Evolutionary conservation across 2,329 filamentous ascomycete species (phyloP), one percentile per base, ranked within the genome.

Genomic region (Penicillium sp.): DNA sequence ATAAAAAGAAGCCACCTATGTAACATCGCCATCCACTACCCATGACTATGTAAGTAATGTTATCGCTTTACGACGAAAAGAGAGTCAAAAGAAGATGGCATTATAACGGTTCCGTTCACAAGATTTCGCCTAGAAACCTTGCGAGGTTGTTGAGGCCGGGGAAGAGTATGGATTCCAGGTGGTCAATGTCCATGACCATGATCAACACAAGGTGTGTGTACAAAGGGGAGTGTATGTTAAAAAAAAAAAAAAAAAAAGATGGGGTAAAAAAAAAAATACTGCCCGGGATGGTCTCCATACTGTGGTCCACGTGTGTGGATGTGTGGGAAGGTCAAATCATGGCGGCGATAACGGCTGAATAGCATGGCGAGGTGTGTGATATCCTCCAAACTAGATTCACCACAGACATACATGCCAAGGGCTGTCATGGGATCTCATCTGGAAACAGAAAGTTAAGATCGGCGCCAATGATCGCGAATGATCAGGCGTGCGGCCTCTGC

Each of bases 341-440:
- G 35, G 37, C 20, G 16, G 34, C 20, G 29, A 49, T 16, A 29
- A 29, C n/a, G 5, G n/a, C n/a, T 48, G 50, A n/a, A 14, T 10
- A 31, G 50, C 32, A 46, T 48, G 34, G 34, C 34, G 42, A 49
- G 18, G 20, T 8, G 35, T 24, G 35, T 26, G 40, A 46, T 53
- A 35, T 35, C 22, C 20, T 5, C 13, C 13, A 16, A 40, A 6
- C 14, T 16, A 45, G 16, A 29, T 26, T 56, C 7, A 20, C 48
- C 48, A 55, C 34, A 38, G 46, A 31, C 31, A 40, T 34, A 8
- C 22, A 31, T 52, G 22, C 53, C 53, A 52, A 39, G 20, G 29
- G 20, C 13, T 44, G 24, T 52, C 48, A 52, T 40, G 40, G 34
- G 48, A 52, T 31, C 34, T n/a, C 34, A 56, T 45, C 40, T 46